These are phyloP conservation scores for Colletotrichum tabaci DNA, from an alignment of 2,329 filamentous ascomycete species.

Conservation along the genomic window DNA sequence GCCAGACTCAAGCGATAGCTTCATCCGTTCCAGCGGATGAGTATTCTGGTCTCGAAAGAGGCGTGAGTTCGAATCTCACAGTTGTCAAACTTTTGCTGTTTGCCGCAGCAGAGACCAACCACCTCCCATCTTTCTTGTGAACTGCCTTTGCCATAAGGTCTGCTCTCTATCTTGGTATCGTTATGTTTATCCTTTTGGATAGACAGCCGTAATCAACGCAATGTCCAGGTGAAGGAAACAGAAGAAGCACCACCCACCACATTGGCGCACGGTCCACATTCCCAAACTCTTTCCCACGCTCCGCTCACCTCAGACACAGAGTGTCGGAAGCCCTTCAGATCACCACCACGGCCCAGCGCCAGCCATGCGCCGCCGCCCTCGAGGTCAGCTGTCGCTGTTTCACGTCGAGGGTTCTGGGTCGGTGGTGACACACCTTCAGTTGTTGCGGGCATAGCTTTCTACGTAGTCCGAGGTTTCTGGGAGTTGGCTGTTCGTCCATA, in stretches of 20 bases:
- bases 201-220: not conserved
- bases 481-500: not conserved
- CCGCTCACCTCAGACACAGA: constrained; percentile 37
- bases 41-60: constrained; percentile 41
- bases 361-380: not conserved
- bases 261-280: constrained; percentile 9
- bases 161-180: no score
- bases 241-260: no score
- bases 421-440: constrained; percentile 2
- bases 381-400: constrained; percentile 27
- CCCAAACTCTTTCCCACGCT: constrained; percentile 13
- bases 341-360: constrained; percentile 23
- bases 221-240: not conserved
- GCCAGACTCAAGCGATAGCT: constrained; percentile 40
- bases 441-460: not conserved
- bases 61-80: constrained; percentile 43
- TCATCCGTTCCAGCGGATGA: constrained; percentile 7
- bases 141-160: no score
- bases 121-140: no score
- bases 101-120: no score
- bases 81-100: constrained; percentile 17
- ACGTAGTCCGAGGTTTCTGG: not conserved
- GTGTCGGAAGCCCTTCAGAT: constrained; percentile 34
- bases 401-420: constrained; percentile 15
- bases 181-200: not conserved